Evolutionary conservation across 805 yeast genomes (phyloP).

Genomic region (Schwanniomyces occidentalis): DNA sequence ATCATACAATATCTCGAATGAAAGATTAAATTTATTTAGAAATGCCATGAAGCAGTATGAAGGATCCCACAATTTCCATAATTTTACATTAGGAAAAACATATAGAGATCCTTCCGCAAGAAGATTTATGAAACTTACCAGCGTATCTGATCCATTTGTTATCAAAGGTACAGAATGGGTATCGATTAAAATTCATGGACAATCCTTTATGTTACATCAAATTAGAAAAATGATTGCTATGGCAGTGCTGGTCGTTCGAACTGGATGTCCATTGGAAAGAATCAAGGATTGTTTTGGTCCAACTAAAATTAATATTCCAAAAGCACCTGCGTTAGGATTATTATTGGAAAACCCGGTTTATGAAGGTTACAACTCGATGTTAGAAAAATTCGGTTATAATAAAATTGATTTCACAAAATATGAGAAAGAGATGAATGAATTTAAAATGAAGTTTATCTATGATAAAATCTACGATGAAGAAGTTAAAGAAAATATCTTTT

Average conservation of each 20-base stretch:
- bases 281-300: conserved; percentile 75
- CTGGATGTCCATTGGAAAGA: conserved; percentile 78
- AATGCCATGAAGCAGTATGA: conserved; percentile 69
- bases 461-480: conserved; percentile 93
- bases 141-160: conserved; percentile 84
- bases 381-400: conserved; percentile 75
- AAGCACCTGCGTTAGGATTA: conserved; percentile 95
- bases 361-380: conserved; percentile 73
- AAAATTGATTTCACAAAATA: conserved; percentile 67
- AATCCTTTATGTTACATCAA: conserved; percentile 97
- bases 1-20: conserved; percentile 62
- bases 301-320: conserved; percentile 83
- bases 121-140: conserved; percentile 76
- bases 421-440: conserved; percentile 71
- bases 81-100: conserved; percentile 78
- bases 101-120: conserved; percentile 84
- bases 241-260: conserved; percentile 83
- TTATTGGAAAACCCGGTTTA: conserved; percentile 90
- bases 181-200: conserved; percentile 95
- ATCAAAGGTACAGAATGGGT: conserved; percentile 96
- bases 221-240: conserved; percentile 97
- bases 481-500: conserved; percentile 79
- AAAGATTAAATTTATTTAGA: conserved; percentile 63
- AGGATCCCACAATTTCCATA: conserved; percentile 92
- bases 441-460: conserved; percentile 85